Percentiles rank a stretch among this genome's conserved stretches.
phyloP scores from a whole-genome alignment of 1,284 basidiomycete species.

The Exobasidium rhododendri region DNA sequence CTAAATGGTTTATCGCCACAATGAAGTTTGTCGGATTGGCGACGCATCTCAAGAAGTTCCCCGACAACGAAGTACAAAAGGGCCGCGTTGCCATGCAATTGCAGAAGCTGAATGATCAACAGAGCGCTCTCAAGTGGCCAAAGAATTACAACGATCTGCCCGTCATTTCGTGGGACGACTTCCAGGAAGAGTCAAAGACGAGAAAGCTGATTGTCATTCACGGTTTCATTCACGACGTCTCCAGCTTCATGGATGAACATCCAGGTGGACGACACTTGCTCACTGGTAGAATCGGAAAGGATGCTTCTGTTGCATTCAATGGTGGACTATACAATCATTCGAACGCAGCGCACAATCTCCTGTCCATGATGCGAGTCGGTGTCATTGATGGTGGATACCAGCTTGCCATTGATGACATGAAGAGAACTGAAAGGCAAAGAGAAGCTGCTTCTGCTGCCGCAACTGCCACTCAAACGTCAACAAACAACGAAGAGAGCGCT shows the following conservation, averaged over 20 bases:
- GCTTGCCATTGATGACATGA: constrained; percentile 22
- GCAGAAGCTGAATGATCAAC: constrained; percentile 35
- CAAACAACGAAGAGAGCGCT: constrained; percentile 18
- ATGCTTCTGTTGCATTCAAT: constrained; percentile 51
- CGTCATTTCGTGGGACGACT: constrained; percentile 53
- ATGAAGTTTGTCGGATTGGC: constrained; percentile 47
- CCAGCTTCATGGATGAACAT: constrained; percentile 51
- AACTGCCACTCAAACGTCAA: constrained; percentile 15
- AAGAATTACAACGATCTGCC: constrained; percentile 48
- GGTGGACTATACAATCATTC: constrained; percentile 54
- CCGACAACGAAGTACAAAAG: constrained; percentile 54
- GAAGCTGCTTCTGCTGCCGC: constrained; percentile 23
- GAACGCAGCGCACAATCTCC: constrained; percentile 52
- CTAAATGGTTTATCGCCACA: constrained; percentile 52
- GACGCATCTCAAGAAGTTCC: constrained; percentile 52
- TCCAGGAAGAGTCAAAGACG: constrained; percentile 49
- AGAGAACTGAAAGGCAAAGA: constrained; percentile 7
- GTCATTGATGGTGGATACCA: constrained; percentile 53
- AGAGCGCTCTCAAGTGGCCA: constrained; percentile 40
- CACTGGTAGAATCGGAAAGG: constrained; percentile 46
- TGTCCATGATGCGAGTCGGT: constrained; percentile 53
- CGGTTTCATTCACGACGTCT: constrained; percentile 53
- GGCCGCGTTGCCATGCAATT: constrained; percentile 52
- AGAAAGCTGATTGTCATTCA: constrained; percentile 47
- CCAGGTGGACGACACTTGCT: constrained; percentile 50